phyloP scores from a whole-genome alignment of 1,284 basidiomycete genomes.

The Austropuccinia psidii region DNA sequence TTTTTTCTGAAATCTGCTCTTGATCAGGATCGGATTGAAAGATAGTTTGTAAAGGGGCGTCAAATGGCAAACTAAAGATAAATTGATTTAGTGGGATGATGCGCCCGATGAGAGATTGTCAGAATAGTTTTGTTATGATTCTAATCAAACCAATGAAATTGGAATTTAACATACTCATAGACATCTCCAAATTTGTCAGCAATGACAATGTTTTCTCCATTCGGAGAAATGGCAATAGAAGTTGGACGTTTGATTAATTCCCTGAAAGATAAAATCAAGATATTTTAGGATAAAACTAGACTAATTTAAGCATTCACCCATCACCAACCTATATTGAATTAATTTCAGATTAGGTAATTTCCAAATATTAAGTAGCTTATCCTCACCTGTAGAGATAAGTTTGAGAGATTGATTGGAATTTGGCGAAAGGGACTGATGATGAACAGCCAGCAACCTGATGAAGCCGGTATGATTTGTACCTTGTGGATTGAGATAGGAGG shows the following conservation, averaged over 20 bases:
- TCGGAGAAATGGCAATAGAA: conserved; percentile 19
- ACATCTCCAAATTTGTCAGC: conserved; percentile 35
- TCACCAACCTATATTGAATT: conserved; percentile 16
- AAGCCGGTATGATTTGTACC: conserved; percentile 20
- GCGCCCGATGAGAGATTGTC: not conserved
- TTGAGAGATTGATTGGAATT: not conserved
- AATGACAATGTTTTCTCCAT: conserved; percentile 36
- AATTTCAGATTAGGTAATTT: conserved; percentile 13
- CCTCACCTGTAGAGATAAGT: conserved; percentile 26
- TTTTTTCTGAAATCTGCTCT: not conserved
- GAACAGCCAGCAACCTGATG: conserved; percentile 24
- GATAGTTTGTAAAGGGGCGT: conserved; percentile 20
- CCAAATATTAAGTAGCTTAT: conserved; percentile 35
- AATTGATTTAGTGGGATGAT: not conserved
- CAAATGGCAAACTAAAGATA: conserved; percentile 15
- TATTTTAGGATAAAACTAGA: too few relatives aligned
- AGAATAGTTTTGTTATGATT: not conserved
- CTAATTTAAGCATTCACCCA: too few relatives aligned
- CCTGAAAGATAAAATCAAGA: too few relatives aligned
- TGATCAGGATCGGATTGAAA: conserved; percentile 32
- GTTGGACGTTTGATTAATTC: conserved; percentile 29
- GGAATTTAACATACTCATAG: conserved; percentile 15
- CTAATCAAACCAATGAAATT: too few relatives aligned
- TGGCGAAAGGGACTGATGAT: not conserved
- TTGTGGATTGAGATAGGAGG: too few relatives aligned